These are phyloP conservation scores for Claviceps humidiphila DNA, from an alignment of 2,329 filamentous ascomycete species.

Conservation along the genomic window DNA sequence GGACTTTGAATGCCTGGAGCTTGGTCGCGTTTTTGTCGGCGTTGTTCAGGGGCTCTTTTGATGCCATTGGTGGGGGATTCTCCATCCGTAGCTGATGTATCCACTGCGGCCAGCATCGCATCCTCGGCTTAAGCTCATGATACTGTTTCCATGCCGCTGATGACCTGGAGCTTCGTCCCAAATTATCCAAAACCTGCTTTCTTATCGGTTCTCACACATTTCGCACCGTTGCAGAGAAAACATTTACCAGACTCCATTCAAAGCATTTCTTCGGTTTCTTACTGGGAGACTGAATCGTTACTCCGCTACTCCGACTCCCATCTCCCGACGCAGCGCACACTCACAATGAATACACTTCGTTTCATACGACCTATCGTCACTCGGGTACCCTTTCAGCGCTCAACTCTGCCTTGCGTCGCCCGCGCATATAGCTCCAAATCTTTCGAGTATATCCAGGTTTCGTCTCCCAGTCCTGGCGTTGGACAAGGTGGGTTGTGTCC, in stretches of 20 bases:
- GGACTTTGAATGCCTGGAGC: too few species aligned
- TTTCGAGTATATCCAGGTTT: conserved; percentile 76
- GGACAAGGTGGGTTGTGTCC: conserved; percentile 55
- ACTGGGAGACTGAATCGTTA: not conserved
- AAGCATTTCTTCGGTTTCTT: not conserved
- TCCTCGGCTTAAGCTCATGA: conserved; percentile 18
- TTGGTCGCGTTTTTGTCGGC: too few species aligned
- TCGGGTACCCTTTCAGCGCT: conserved; percentile 34
- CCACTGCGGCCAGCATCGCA: not conserved
- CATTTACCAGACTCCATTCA: not conserved
- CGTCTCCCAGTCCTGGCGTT: conserved; percentile 75
- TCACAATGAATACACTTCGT: conserved; percentile 39
- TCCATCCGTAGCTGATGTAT: too few species aligned
- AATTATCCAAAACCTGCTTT: not conserved
- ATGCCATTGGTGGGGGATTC: too few species aligned
- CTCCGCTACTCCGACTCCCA: not conserved
- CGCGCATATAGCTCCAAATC: conserved; percentile 38
- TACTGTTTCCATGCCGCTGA: conserved; percentile 13
- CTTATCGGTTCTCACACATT: not conserved
- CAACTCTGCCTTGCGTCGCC: conserved; percentile 41
- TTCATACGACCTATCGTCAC: conserved; percentile 45
- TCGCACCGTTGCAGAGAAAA: not conserved
- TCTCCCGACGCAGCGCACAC: not conserved
- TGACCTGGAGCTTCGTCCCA: conserved; percentile 1
- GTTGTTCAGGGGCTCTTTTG: too few species aligned